Percentiles rank a stretch among this genome's conserved stretches.
Evolutionary conservation across 2,329 filamentous ascomycete species (phyloP).

Genomic region (Dothiorella sarmentorum): DNA sequence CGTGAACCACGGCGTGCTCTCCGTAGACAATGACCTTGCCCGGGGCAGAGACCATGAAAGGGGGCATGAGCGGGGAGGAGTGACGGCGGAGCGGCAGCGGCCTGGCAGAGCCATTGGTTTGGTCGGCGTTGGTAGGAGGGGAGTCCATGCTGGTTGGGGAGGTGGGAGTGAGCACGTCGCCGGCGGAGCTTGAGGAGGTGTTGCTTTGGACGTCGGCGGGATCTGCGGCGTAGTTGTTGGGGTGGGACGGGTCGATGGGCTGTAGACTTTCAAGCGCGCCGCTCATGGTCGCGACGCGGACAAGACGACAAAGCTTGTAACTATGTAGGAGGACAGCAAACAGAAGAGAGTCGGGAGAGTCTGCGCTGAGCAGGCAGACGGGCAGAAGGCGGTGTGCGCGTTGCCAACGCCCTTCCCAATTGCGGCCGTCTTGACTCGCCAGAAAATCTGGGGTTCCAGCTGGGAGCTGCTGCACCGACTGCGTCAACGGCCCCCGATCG

Average conservation of each 20-base stretch:
- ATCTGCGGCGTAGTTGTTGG: not conserved
- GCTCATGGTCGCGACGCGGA: slow-evolving; percentile 6
- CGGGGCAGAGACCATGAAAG: slow-evolving; percentile 97
- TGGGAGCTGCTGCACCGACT: not conserved
- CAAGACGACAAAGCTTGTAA: not conserved
- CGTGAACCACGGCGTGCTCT: slow-evolving; percentile 96
- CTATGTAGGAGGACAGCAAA: not conserved
- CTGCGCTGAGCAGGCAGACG: not conserved
- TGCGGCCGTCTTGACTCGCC: not conserved
- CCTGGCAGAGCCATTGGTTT: slow-evolving; percentile 10
- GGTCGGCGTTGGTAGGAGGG: not conserved
- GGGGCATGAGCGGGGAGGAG: slow-evolving; percentile 65
- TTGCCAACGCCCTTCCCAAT: not conserved
- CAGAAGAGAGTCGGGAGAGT: not conserved
- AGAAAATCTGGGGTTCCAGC: slow-evolving; percentile 18
- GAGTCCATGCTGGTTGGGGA: slow-evolving; percentile 11
- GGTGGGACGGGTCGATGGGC: not conserved
- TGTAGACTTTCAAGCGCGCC: slow-evolving; percentile 4
- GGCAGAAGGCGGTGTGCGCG: slow-evolving; percentile 2
- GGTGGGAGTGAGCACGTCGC: not conserved
- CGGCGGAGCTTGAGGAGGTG: slow-evolving; percentile 4
- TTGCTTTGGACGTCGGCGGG: slow-evolving; percentile 5
- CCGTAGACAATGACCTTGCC: slow-evolving; percentile 98
- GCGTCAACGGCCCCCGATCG: not conserved
- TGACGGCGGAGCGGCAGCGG: slow-evolving; percentile 21